Base-by-base conservation (phyloP, 768 basidiomycete species). In the Calocera viscosa region DNA sequence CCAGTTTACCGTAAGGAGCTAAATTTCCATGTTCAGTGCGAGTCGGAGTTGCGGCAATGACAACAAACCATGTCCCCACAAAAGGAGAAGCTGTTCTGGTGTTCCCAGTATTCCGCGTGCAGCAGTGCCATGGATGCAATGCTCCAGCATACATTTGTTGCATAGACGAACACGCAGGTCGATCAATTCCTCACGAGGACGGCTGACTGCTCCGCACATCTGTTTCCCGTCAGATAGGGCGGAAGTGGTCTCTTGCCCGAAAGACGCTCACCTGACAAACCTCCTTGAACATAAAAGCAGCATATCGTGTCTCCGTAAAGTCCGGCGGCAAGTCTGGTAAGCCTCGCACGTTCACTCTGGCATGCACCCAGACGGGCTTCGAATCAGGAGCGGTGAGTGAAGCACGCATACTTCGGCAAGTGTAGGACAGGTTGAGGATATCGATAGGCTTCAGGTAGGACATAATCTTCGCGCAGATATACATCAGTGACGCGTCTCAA, bases 261-360 rank as follows among this genome's bases (percentile, higher is more conserved):
- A 47, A 47, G 7, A 19, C 2, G 69, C 77, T 70, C 70, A 83
- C 84, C 74, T 83, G 80, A 67, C 84, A 86, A 70, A 79, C 77
- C 1, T 78, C 79, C 65, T 80, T 81, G 67, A 82, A 86, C 14
- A 76, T 77, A 34, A 86, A 78, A 69, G 82, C 81, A 5, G 79
- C 79, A 75, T 78, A 86, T 33, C 79, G 76, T 3, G 81, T 80
- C 67, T 84, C 83, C 49, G 74, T 77, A 78, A 85, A 76, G 34
- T 77, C 80, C 39, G 75, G 71, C 7, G 83, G 83, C 64, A 78
- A 80, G 41, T 78, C 76, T 0, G 84, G 84, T 41, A 85, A 70
- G 49, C 75, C 78, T 11, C 74, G 72, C 34, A 84, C 74, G 67
- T 79, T 79, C 33, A 72, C 72, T 26, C 79, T 77, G 40, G 80